Evolutionary conservation across 1,139 yeast species (phyloP).

Genomic region (Arxiozyma slooffiae): DNA sequence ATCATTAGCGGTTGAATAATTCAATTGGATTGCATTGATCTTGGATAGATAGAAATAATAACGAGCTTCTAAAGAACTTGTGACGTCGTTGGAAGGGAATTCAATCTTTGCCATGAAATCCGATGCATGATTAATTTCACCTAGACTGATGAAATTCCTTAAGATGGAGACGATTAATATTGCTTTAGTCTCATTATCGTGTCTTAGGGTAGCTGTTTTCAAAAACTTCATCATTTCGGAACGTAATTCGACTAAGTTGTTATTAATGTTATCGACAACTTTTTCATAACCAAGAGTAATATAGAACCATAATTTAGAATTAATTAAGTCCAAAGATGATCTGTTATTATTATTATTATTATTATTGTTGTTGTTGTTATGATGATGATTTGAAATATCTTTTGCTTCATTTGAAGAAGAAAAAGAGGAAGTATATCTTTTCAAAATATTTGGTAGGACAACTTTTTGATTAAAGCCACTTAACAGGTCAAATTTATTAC

Average conservation of each 20-base stretch:
- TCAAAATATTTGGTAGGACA: constrained; percentile 46
- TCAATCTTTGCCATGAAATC: constrained; percentile 82
- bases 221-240: constrained; percentile 62
- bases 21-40: constrained; percentile 84
- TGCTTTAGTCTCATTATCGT: constrained; percentile 87
- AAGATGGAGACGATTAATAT: constrained; percentile 72
- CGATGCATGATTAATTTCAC: constrained; percentile 80
- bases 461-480: constrained; percentile 40
- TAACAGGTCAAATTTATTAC: constrained; percentile 40
- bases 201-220: constrained; percentile 84
- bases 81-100: constrained; percentile 59
- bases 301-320: constrained; percentile 92
- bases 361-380: neutral
- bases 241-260: constrained; percentile 49
- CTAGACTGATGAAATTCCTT: constrained; percentile 67
- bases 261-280: neutral
- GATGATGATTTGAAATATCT: neutral
- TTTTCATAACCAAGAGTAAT: constrained; percentile 69
- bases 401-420: neutral
- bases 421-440: constrained; percentile 35
- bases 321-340: constrained; percentile 75
- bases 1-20: constrained; percentile 85
- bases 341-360: constrained; percentile 37
- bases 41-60: constrained; percentile 83
- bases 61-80: constrained; percentile 85